Conservation (phyloP, 1,284 basidiomycete species). For the Waitea zeae region DNA sequence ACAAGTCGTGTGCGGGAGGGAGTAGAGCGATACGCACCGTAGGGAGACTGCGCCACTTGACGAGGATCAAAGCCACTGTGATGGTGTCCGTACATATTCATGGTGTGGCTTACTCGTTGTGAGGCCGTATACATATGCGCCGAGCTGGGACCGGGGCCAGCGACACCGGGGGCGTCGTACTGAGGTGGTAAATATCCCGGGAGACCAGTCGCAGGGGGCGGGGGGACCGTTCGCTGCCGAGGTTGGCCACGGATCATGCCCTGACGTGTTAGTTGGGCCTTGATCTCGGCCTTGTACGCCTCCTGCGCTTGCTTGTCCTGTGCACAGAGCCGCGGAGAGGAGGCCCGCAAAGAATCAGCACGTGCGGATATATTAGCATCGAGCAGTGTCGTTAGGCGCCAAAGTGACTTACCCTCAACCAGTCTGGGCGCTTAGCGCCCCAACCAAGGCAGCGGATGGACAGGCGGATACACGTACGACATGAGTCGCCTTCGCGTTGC, state of each 20-base stretch:
- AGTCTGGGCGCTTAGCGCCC: constrained; percentile 63
- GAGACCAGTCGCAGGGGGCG: constrained; percentile 2
- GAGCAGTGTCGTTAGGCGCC: constrained; percentile 3
- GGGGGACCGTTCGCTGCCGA: background rate
- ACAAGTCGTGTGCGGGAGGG: no score
- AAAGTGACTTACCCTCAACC: constrained; percentile 53
- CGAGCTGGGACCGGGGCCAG: constrained; percentile 11
- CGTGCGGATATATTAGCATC: background rate
- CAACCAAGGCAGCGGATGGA: constrained; percentile 66
- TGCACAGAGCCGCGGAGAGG: no score
- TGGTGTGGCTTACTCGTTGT: no score
- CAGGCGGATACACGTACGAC: constrained; percentile 59
- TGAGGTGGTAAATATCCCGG: constrained; percentile 6
- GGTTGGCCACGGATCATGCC: constrained; percentile 58
- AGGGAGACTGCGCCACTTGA: no score
- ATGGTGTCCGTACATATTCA: background rate
- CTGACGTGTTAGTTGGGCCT: constrained; percentile 54
- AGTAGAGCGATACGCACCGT: no score
- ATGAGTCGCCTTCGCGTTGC: constrained; percentile 57
- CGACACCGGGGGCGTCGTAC: constrained; percentile 9
- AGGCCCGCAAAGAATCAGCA: background rate
- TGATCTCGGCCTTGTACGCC: constrained; percentile 67
- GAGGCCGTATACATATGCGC: background rate
- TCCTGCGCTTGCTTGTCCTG: constrained; percentile 73
- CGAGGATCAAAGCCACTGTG: background rate